phyloP scores from a whole-genome alignment of 805 yeast species.

The Metschnikowia cerradonensis region DNA sequence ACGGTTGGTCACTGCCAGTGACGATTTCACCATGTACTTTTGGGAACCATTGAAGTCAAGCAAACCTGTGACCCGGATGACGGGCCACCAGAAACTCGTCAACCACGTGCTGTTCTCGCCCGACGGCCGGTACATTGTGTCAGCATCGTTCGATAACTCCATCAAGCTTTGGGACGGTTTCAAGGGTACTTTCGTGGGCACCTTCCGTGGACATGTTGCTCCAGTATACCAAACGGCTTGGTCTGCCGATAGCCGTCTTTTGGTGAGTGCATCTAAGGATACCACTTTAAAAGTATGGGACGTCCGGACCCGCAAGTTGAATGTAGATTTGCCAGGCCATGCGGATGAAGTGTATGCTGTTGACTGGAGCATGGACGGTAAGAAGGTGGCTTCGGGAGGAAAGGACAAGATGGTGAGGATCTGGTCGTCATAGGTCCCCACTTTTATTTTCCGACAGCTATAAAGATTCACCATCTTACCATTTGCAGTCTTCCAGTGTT shows the following conservation, averaged over 20 bases:
- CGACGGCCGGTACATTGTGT: slow-evolving; percentile 85
- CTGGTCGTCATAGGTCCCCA: slow-evolving; percentile 53
- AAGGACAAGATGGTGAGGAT: slow-evolving; percentile 90
- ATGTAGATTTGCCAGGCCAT: slow-evolving; percentile 93
- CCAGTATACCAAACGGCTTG: slow-evolving; percentile 97
- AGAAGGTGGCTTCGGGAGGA: slow-evolving; percentile 94
- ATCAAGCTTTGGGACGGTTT: slow-evolving; percentile 95
- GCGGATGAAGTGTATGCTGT: slow-evolving; percentile 94
- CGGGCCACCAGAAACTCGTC: slow-evolving; percentile 95
- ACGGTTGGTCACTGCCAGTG: slow-evolving; percentile 89
- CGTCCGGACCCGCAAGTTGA: slow-evolving; percentile 74
- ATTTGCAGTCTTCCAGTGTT: no score
- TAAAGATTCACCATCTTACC: no score
- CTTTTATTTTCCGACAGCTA: no score
- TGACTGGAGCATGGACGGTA: slow-evolving; percentile 97
- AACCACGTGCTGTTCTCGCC: slow-evolving; percentile 96
- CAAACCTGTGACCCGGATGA: slow-evolving; percentile 90
- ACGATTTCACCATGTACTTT: slow-evolving; percentile 94
- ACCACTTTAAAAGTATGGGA: slow-evolving; percentile 98
- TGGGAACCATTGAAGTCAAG: slow-evolving; percentile 85
- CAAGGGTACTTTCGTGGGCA: slow-evolving; percentile 82
- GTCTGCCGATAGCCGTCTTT: slow-evolving; percentile 89
- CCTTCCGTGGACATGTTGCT: slow-evolving; percentile 95
- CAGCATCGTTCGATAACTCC: slow-evolving; percentile 93
- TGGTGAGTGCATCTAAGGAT: slow-evolving; percentile 93